Base-by-base conservation (phyloP, 2,329 filamentous ascomycete species). In the Diaporthe helianthi region DNA sequence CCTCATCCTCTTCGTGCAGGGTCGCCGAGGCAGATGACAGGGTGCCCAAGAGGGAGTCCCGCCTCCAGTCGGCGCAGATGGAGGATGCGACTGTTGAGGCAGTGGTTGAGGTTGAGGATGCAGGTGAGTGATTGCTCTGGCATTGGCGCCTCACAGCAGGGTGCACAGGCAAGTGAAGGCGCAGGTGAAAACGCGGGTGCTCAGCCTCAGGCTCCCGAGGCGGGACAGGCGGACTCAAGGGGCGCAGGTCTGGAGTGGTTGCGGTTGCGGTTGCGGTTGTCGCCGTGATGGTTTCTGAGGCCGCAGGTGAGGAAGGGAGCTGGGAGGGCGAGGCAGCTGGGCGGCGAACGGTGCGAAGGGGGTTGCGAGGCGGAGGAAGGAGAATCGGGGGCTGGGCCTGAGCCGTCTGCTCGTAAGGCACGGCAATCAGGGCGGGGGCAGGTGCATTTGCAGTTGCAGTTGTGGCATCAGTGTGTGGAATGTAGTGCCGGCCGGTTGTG, bases 361-460 rank as follows among this genome's bases (percentile, higher is more conserved):
- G 80, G 76, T 78, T 82, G 75, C 81, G 80, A 71, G 84, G 82
- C 60, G 83, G 76, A 65, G 77, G 76, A 69, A 87, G 78, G 54
- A 84, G 84, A 72, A 89, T 86, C 44, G 88, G 88, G 70, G 85
- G 85, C 76, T 86, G 84, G 58, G 85, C 85, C 73, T 86, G 83
- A 63, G 84, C 79, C 44, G 86, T 87, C 77, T 89, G 84, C 75
- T 90, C 88, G 79, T 90, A 90, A 69, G 86, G 85, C 67, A 90
- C 75, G 58, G 83, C 84, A 69, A 89, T 82, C 73, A 89, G 77
- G 72, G 78, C 79, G 51, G 81, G 78, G 74, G 85, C 83, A 52
- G 60, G 46, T 31, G 41, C 67, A 51, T 61, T 46, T 55, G 69
- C 52, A 24, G 36, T 17, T 52, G 53, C 53, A n/a, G 60, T 31